These are phyloP conservation scores for Epithemia pelagica DNA, from an alignment of 108 stramenopile genomes.

Conservation along the genomic window DNA sequence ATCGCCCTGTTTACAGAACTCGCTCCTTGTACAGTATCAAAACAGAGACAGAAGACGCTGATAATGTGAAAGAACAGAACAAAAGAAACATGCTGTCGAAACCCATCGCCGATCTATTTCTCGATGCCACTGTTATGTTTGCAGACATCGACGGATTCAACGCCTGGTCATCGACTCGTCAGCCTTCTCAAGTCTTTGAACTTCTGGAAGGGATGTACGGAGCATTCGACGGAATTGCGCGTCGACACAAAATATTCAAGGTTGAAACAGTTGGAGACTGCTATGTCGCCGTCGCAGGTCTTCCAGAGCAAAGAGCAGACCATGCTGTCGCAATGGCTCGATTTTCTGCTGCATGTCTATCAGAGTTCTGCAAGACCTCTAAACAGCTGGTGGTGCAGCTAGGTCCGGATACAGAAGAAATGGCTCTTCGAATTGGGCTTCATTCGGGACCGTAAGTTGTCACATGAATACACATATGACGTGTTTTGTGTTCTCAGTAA, in stretches of 20 bases:
- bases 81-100: background rate
- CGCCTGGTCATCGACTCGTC: conserved; percentile 16
- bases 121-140: conserved; percentile 24
- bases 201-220: conserved; percentile 5
- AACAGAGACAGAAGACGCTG: background rate
- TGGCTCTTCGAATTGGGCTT: conserved; percentile 41
- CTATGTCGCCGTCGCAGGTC: background rate
- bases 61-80: background rate
- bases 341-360: background rate
- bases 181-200: conserved; percentile 30
- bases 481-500: too few relatives aligned
- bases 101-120: conserved; percentile 38
- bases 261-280: background rate
- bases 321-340: background rate
- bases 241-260: background rate
- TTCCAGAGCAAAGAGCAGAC: background rate
- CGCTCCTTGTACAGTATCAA: background rate
- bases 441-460: conserved; percentile 35
- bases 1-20: background rate
- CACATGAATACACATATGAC: background rate
- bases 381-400: background rate
- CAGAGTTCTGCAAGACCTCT: background rate
- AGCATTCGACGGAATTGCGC: background rate
- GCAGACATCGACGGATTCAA: conserved; percentile 47
- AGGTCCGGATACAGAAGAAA: background rate